Percentiles rank a stretch among this genome's conserved stretches.
Evolutionary conservation across 2,329 filamentous ascomycete species (phyloP).

Genomic region (Penicillium olsonii): DNA sequence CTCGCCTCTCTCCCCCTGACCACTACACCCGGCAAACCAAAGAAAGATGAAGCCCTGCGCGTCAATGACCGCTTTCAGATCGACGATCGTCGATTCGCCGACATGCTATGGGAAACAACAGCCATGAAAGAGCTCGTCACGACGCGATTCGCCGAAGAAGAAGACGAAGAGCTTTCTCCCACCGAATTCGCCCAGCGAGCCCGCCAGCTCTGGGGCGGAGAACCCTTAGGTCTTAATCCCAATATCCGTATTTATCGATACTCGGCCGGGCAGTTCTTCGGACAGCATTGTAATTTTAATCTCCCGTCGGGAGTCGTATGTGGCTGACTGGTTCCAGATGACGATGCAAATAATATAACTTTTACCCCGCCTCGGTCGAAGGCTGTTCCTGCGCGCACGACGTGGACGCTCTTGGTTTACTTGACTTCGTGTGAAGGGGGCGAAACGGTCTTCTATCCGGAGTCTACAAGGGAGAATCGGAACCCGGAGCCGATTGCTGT

Average conservation of each 20-base stretch:
- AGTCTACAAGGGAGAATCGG: constrained; percentile 49
- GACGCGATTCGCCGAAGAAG: constrained; percentile 35
- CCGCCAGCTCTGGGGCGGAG: constrained; percentile 69
- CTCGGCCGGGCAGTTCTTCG: constrained; percentile 83
- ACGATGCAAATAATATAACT: constrained; percentile 76
- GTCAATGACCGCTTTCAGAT: constrained; percentile 91
- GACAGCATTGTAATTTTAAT: constrained; percentile 80
- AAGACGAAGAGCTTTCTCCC: constrained; percentile 21
- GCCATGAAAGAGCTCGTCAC: constrained; percentile 65
- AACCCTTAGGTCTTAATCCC: constrained; percentile 79
- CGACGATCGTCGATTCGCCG: constrained; percentile 72
- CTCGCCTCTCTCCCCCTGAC: constrained; percentile 68
- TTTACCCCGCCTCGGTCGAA: constrained; percentile 49
- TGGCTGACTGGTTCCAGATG: constrained; percentile 64
- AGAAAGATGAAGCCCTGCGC: constrained; percentile 75
- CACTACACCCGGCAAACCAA: constrained; percentile 77
- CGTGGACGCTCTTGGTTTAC: constrained; percentile 89
- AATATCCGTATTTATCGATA: constrained; percentile 92
- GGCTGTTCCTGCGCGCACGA: constrained; percentile 65
- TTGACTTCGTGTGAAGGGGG: constrained; percentile 82
- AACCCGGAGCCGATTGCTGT: constrained; percentile 68
- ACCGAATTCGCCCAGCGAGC: constrained; percentile 5
- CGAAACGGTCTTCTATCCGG: constrained; percentile 88
- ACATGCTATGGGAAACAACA: constrained; percentile 74
- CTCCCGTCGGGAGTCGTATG: too few relatives aligned